Evolutionary conservation across 2,329 filamentous ascomycete genomes (phyloP).

Genomic region (Aspergillus calidoustus): DNA sequence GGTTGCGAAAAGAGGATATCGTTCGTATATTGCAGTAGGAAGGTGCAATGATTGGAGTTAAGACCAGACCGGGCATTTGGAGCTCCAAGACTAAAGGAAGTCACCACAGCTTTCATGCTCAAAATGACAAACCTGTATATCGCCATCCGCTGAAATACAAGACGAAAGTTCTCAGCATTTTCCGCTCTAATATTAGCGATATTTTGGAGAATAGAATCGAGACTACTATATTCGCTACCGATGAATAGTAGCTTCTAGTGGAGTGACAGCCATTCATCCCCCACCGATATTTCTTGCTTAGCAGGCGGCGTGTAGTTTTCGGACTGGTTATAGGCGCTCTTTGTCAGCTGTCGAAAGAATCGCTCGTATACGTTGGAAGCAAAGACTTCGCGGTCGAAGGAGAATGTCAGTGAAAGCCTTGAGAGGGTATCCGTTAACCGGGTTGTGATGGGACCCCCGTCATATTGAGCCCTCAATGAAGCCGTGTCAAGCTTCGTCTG

Average conservation of each 20-base stretch:
- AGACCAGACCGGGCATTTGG: background rate
- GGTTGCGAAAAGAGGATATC: background rate
- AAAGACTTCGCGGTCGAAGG: slow-evolving; percentile 1
- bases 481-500: background rate
- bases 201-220: too few species aligned
- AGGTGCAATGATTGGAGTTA: background rate
- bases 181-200: too few species aligned
- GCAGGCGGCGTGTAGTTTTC: too few species aligned
- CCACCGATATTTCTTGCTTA: too few species aligned
- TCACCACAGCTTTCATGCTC: too few species aligned
- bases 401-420: background rate
- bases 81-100: too few species aligned
- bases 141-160: too few species aligned
- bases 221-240: too few species aligned
- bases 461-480: background rate
- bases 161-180: too few species aligned
- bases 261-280: too few species aligned
- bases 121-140: too few species aligned
- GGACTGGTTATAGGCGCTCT: background rate
- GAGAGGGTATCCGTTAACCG: slow-evolving; percentile 1
- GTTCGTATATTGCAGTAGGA: background rate
- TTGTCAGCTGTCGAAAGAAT: slow-evolving; percentile 2
- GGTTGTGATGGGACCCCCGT: background rate
- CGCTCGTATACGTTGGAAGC: background rate
- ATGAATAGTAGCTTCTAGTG: too few species aligned